phyloP scores from a whole-genome alignment of 768 basidiomycete genomes.

The Cystobasidium onofrii region DNA sequence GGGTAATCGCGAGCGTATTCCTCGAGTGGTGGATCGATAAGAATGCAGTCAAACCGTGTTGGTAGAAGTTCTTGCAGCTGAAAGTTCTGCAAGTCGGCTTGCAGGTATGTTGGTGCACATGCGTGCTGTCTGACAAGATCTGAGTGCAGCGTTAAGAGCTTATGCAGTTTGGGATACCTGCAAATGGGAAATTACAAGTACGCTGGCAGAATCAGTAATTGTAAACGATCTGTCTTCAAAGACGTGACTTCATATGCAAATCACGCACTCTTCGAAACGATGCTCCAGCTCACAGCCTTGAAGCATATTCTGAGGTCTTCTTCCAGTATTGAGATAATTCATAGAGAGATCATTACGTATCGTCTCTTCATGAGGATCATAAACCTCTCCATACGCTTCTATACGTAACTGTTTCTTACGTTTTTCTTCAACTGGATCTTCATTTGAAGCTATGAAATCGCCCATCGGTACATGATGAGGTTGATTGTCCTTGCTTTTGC shows the following conservation, averaged over 20 bases:
- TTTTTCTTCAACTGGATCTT: background rate
- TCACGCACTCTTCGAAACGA: conserved; percentile 85
- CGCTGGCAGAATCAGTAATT: background rate
- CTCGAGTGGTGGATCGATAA: conserved; percentile 67
- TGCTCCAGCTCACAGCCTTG: conserved; percentile 77
- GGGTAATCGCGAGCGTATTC: conserved; percentile 22
- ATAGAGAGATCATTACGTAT: conserved; percentile 91
- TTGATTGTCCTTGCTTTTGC: background rate
- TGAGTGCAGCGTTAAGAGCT: conserved; percentile 73
- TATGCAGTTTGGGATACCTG: conserved; percentile 90
- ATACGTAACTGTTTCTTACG: background rate
- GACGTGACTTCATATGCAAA: background rate
- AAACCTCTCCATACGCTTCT: conserved; percentile 24
- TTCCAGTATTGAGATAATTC: conserved; percentile 79
- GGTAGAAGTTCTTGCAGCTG: conserved; percentile 52
- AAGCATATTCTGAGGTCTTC: conserved; percentile 91
- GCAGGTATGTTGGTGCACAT: conserved; percentile 65
- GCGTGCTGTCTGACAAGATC: conserved; percentile 62
- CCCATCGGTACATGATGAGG: background rate
- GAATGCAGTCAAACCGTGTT: conserved; percentile 78
- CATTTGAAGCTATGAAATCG: background rate
- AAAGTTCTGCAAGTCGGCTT: conserved; percentile 45
- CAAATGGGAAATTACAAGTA: background rate
- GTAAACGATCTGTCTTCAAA: background rate
- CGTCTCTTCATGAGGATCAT: conserved; percentile 61